Percentiles rank a stretch among this genome's conserved stretches.
phyloP scores from a whole-genome alignment of 2,329 filamentous ascomycete species.

The Incumbomyces delicatus region DNA sequence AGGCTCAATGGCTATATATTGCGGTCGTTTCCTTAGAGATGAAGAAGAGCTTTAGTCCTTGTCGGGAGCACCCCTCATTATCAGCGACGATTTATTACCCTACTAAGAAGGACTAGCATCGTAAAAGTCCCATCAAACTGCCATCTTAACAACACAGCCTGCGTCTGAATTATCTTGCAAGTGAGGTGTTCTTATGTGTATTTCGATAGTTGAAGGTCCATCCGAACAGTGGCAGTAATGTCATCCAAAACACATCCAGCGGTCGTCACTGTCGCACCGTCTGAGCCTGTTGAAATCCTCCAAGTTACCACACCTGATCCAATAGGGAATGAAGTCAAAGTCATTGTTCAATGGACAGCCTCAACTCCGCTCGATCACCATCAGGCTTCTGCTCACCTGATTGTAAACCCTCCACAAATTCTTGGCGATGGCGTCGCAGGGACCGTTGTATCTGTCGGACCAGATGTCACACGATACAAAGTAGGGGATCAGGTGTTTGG shows the following conservation, averaged over 20 bases:
- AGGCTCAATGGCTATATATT: too few species aligned
- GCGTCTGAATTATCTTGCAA: too few species aligned
- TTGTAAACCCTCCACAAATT: constrained; percentile 42
- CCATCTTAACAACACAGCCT: too few species aligned
- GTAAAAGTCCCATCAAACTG: too few species aligned
- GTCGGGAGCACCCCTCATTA: too few species aligned
- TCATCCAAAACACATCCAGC: constrained; percentile 27
- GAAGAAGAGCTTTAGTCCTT: too few species aligned
- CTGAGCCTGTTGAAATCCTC: constrained; percentile 27
- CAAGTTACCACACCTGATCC: constrained; percentile 28
- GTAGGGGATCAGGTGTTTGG: constrained; percentile 49
- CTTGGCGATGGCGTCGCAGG: constrained; percentile 46
- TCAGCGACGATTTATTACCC: too few species aligned
- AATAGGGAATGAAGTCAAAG: constrained; percentile 38
- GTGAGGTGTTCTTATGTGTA: too few species aligned
- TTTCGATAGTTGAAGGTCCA: too few species aligned
- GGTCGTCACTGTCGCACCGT: constrained; percentile 31
- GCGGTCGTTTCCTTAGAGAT: too few species aligned
- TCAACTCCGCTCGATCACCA: constrained; percentile 55
- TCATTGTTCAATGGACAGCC: constrained; percentile 49
- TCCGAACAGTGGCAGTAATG: too few species aligned
- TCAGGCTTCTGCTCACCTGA: constrained; percentile 49
- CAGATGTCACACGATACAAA: constrained; percentile 34
- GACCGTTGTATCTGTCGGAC: constrained; percentile 43
- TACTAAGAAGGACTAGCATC: too few species aligned